These are phyloP conservation scores for Centella asiatica DNA, from an alignment of 129 eudicot species.

Conservation along the genomic window DNA sequence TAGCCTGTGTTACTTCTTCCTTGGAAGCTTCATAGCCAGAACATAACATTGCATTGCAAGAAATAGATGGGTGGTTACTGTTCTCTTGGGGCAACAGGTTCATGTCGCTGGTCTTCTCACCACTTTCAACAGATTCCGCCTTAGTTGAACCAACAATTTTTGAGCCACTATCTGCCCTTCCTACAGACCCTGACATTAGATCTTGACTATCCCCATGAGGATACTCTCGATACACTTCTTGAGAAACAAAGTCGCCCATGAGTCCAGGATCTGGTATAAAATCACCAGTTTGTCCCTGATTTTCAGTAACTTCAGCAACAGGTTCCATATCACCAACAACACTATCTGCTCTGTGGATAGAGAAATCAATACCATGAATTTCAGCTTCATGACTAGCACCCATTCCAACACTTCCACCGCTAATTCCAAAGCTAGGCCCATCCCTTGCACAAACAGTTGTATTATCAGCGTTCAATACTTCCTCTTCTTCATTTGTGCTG, in stretches of 20 bases:
- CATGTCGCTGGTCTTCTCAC: slow-evolving; percentile 66
- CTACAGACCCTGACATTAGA: slow-evolving; percentile 52
- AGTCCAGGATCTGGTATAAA: slow-evolving; percentile 63
- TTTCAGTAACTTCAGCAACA: slow-evolving; percentile 73
- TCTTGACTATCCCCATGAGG: slow-evolving; percentile 71
- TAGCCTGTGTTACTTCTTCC: slow-evolving; percentile 83
- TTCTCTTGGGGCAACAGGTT: slow-evolving; percentile 43
- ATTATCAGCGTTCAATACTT: slow-evolving; percentile 76
- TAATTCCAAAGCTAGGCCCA: slow-evolving; percentile 67
- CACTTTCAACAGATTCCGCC: slow-evolving; percentile 87
- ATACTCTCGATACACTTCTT: slow-evolving; percentile 76
- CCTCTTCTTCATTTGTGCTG: slow-evolving; percentile 80
- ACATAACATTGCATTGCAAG: slow-evolving; percentile 84
- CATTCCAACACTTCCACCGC: slow-evolving; percentile 98
- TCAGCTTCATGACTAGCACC: slow-evolving; percentile 98
- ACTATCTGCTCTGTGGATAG: slow-evolving; percentile 63
- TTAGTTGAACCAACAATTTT: slow-evolving; percentile 70
- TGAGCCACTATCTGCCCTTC: slow-evolving; percentile 91
- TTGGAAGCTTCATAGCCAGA: slow-evolving; percentile 75
- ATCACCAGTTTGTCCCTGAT: slow-evolving; percentile 87
- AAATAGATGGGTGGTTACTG: slow-evolving; percentile 71
- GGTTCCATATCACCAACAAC: slow-evolving; percentile 81
- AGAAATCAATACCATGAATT: slow-evolving; percentile 73
- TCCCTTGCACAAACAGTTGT: slow-evolving; percentile 51
- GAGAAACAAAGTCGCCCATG: slow-evolving; percentile 78